These are phyloP conservation scores for Pelargonium citronellum DNA, from an alignment of 441 rosid species.

Conservation along the genomic window DNA sequence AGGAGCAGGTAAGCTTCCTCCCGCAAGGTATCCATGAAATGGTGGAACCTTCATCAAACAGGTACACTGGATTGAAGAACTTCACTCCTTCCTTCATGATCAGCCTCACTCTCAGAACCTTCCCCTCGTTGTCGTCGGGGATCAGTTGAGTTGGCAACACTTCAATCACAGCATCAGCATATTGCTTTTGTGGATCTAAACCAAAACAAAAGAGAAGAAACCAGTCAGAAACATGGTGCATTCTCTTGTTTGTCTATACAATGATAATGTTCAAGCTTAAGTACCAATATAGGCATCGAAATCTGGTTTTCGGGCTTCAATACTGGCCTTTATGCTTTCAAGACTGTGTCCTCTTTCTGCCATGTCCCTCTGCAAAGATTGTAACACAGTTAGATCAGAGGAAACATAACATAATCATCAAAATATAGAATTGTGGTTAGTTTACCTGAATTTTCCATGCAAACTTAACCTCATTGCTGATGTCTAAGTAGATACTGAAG, in stretches of 20 bases:
- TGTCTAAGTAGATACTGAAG: conserved; percentile 95
- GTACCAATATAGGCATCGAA: conserved; percentile 91
- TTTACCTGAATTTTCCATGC: conserved; percentile 94
- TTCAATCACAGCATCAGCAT: conserved; percentile 90
- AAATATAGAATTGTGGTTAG: too few relatives aligned
- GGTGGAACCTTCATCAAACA: conserved; percentile 92
- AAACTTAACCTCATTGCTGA: conserved; percentile 90
- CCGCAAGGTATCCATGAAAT: conserved; percentile 95
- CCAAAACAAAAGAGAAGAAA: background rate
- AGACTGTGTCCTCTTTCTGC: conserved; percentile 98
- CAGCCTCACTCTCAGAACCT: conserved; percentile 77
- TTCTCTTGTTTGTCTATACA: background rate
- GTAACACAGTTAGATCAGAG: conserved; percentile 6
- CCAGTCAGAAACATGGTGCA: background rate
- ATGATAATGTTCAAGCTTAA: background rate
- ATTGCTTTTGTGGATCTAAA: conserved; percentile 91
- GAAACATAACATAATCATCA: background rate
- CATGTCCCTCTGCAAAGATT: conserved; percentile 74
- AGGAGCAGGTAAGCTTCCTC: conserved; percentile 92
- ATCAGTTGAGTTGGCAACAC: conserved; percentile 84
- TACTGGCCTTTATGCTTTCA: conserved; percentile 93
- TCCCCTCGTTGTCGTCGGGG: conserved; percentile 86
- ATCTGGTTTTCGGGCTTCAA: conserved; percentile 89
- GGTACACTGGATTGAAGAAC: conserved; percentile 76
- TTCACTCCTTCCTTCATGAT: conserved; percentile 94